phyloP scores from a whole-genome alignment of 2,329 filamentous ascomycete genomes.

The Aspergillus floridensis region DNA sequence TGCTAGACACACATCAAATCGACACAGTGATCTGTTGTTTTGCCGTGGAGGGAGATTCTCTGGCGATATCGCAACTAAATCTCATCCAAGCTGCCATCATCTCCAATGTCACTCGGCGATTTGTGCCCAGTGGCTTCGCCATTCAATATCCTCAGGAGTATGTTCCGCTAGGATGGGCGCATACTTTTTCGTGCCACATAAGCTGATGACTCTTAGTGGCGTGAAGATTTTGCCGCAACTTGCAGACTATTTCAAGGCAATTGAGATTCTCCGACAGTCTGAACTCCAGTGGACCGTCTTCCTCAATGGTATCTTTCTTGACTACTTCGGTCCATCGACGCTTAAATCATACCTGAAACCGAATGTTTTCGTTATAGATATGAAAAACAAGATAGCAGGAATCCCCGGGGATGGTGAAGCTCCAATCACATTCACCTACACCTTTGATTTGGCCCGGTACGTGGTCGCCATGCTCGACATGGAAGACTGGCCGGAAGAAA shows the following conservation, averaged over 20 bases:
- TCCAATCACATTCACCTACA: constrained; percentile 22
- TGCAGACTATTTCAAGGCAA: constrained; percentile 5
- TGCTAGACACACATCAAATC: constrained; percentile 22
- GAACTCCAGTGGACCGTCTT: constrained; percentile 22
- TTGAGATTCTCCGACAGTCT: not conserved
- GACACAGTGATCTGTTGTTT: constrained; percentile 25
- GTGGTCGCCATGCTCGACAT: constrained; percentile 16
- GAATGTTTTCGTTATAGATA: constrained; percentile 18
- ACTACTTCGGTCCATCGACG: constrained; percentile 15
- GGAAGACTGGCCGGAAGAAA: constrained; percentile 19
- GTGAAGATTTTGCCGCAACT: constrained; percentile 3
- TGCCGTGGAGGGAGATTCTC: constrained; percentile 2
- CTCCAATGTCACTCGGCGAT: constrained; percentile 16
- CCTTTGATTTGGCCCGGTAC: constrained; percentile 25
- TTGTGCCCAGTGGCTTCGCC: constrained; percentile 22
- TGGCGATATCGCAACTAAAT: constrained; percentile 12
- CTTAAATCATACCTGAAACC: constrained; percentile 19
- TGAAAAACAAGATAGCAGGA: constrained; percentile 17
- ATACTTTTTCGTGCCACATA: not conserved
- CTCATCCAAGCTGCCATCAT: constrained; percentile 21
- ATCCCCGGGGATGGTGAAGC: constrained; percentile 23
- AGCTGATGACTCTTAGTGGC: not conserved
- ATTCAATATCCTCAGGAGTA: constrained; percentile 13
- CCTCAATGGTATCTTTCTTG: constrained; percentile 10
- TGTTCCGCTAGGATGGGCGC: not conserved